A percentile compares a stretch with the other conserved stretches of the same genome.
Conservation (phyloP, 139 green algal species). For the Auxenochlorella pyrenoidosa region DNA sequence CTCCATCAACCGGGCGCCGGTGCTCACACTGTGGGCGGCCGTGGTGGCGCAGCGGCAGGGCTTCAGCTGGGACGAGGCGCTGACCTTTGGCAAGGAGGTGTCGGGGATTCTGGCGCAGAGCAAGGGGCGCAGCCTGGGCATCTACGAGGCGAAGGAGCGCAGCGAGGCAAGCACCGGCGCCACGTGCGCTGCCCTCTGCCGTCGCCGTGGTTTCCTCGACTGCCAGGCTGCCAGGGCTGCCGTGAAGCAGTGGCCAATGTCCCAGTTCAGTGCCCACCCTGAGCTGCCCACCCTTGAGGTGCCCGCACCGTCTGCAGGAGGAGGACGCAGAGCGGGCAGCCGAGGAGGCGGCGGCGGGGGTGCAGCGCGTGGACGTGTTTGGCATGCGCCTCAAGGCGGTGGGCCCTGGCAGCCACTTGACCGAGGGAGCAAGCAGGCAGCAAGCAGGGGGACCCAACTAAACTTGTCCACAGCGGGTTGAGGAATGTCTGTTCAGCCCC, state of each 20-base stretch:
- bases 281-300: no score
- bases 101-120: slow-evolving; percentile 46
- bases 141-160: slow-evolving; percentile 47
- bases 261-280: no score
- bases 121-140: slow-evolving; percentile 49
- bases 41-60: slow-evolving; percentile 53
- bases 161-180: not conserved
- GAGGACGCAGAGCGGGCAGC: not conserved
- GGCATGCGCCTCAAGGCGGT: slow-evolving; percentile 28
- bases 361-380: slow-evolving; percentile 50
- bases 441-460: no score
- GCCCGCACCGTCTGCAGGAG: not conserved
- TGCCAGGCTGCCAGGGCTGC: no score
- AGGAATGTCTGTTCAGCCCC: no score
- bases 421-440: no score
- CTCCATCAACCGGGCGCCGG: slow-evolving; percentile 52
- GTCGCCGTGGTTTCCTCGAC: no score
- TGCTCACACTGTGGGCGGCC: slow-evolving; percentile 57
- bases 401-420: not conserved
- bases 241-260: no score
- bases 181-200: no score
- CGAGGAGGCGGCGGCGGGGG: slow-evolving; percentile 30
- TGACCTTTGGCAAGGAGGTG: slow-evolving; percentile 57
- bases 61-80: slow-evolving; percentile 40
- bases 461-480: no score